Conservation (phyloP, 257 asterid genomes). For the Paraleonurus japonicus region DNA sequence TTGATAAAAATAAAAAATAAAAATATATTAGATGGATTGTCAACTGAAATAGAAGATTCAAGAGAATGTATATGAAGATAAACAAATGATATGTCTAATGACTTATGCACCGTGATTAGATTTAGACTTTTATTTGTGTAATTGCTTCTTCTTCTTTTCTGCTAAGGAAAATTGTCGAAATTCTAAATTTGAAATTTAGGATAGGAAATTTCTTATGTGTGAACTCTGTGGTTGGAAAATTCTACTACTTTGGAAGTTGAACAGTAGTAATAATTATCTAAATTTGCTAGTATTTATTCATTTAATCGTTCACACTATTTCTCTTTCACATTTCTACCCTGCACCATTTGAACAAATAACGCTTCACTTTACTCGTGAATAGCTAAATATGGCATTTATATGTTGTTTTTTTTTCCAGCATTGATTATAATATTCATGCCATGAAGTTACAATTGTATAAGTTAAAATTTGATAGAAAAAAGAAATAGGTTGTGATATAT, state of each 20-base stretch:
- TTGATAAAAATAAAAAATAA: too few relatives aligned
- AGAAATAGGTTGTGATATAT: background rate
- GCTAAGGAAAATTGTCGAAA: too few relatives aligned
- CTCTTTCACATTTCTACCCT: background rate
- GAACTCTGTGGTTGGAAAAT: conserved; percentile 1
- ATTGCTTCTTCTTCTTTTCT: too few relatives aligned
- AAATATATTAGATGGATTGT: too few relatives aligned
- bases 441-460: background rate
- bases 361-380: conserved; percentile 21
- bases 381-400: conserved; percentile 9
- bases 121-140: too few relatives aligned
- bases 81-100: too few relatives aligned
- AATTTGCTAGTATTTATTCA: background rate
- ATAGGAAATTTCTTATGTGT: background rate
- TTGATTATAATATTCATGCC: background rate
- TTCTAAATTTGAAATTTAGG: background rate
- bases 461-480: background rate
- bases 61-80: too few relatives aligned
- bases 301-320: background rate
- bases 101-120: too few relatives aligned
- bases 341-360: background rate
- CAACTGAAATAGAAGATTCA: too few relatives aligned
- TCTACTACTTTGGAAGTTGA: background rate
- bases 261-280: background rate
- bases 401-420: background rate